These are phyloP conservation scores for Hippophae rhamnoides DNA, from an alignment of 306 rosid species.

Conservation along the genomic window DNA sequence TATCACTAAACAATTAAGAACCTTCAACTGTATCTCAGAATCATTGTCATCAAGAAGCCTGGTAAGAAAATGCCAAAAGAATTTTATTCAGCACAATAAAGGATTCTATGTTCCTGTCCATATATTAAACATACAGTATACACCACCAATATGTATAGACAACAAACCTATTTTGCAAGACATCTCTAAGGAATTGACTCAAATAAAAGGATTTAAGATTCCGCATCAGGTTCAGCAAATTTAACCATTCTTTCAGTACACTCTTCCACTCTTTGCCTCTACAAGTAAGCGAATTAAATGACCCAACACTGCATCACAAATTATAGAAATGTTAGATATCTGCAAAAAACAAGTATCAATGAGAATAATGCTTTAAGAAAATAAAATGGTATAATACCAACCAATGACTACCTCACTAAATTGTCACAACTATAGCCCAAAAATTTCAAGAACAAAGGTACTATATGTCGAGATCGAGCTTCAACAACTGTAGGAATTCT, in stretches of 20 bases:
- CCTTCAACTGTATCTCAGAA: conserved; percentile 73
- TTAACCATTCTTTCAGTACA: conserved; percentile 85
- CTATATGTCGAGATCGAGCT: conserved; percentile 49
- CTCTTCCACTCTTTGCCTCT: conserved; percentile 87
- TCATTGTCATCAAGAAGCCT: conserved; percentile 90
- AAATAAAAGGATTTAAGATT: conserved; percentile 51
- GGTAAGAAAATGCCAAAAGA: conserved; percentile 22
- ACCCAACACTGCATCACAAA: conserved; percentile 55
- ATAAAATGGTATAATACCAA: neutral
- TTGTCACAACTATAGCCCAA: conserved; percentile 55
- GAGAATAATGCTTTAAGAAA: neutral
- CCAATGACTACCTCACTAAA: conserved; percentile 39
- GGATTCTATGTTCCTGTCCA: neutral
- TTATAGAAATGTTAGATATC: conserved; percentile 19
- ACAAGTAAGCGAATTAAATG: conserved; percentile 57
- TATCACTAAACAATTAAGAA: conserved; percentile 64
- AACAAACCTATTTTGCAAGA: conserved; percentile 67
- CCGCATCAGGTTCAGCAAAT: conserved; percentile 66
- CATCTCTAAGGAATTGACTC: conserved; percentile 64
- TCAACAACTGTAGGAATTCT: conserved; percentile 49
- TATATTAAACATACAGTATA: conserved; percentile 4
- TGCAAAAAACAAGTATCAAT: conserved; percentile 5
- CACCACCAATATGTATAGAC: neutral
- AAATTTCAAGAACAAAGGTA: conserved; percentile 64
- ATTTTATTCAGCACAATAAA: neutral